These are phyloP conservation scores for Leccinellum albellum DNA, from an alignment of 768 basidiomycete genomes.

Conservation along the genomic window DNA sequence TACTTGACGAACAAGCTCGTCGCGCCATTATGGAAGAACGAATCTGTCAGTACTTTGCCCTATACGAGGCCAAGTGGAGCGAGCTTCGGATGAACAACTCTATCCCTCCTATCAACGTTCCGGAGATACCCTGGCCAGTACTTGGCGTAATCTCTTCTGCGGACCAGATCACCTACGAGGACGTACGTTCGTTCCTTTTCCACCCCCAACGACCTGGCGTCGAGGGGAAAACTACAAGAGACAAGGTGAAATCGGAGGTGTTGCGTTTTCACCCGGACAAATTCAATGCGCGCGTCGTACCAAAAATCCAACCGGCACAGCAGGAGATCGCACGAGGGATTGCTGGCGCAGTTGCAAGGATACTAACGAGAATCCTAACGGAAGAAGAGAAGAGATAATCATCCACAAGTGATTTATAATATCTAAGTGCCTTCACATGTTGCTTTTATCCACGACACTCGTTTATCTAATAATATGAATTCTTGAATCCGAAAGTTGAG, in stretches of 20 bases:
- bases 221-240: conserved; percentile 32
- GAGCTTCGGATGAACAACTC: conserved; percentile 26
- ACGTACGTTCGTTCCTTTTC: conserved; percentile 39
- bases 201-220: conserved; percentile 30
- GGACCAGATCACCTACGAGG: conserved; percentile 34
- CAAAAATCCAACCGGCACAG: conserved; percentile 34
- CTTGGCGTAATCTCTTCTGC: conserved; percentile 20
- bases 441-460: neutral
- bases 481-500: neutral
- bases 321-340: conserved; percentile 33
- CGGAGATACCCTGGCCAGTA: conserved; percentile 45
- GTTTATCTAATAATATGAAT: neutral
- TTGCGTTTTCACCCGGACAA: conserved; percentile 57
- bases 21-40: conserved; percentile 7
- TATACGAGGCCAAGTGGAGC: conserved; percentile 38
- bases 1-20: conserved; percentile 19
- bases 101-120: conserved; percentile 23
- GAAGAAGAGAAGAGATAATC: conserved; percentile 9
- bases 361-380: conserved; percentile 37
- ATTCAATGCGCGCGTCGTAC: conserved; percentile 37
- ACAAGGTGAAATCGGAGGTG: conserved; percentile 42
- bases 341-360: conserved; percentile 38
- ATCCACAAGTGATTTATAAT: neutral
- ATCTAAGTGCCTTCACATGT: neutral
- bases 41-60: conserved; percentile 9